Base-by-base conservation (phyloP, 352 stramenopile species). In the Globisporangium perplexum region DNA sequence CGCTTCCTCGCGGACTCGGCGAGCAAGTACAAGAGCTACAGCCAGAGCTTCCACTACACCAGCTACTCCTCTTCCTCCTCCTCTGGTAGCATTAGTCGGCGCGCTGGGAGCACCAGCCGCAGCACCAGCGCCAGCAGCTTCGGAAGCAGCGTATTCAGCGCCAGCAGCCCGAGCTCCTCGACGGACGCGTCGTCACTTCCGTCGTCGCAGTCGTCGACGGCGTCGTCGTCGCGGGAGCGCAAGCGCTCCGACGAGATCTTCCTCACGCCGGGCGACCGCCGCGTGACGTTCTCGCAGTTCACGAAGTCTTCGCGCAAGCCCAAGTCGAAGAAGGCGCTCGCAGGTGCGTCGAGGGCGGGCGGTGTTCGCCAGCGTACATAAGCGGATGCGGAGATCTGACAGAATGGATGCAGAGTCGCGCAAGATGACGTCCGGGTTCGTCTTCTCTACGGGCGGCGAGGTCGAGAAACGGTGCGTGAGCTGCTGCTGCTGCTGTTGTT, bases 251-350 rank as follows among this genome's bases (percentile, higher is more conserved):
- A 67, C 38, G 57, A 64, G 42, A 63, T 63, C 36, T 62, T 83
- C n/a, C 39, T 60, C n/a, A 53, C 69, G 17, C 60, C 54, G 0
- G 63, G 58, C 12, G 58, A 55, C 36, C 74, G 81, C 26, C 76
- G 68, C 42, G 81, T 92, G 47, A 88, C 71, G 28, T 92, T 92
- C 60, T 92, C 81, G 20, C 81, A 77, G 36, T 92, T 92, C 52
- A 73, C 78, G 7, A 84, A 84, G 55, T 59, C 39, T 8, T 28
- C 50, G 22, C 57, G 47, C 45, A 55, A 58, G 44, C 35, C 51
- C 30, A 58, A 58, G 26, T 35, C 57, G 17, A 59, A 24, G 30
- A 59, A 58, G 46, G 28, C 44, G 20, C 41, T 59, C 7, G 26
- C 43, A 52, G 56, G 56, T 62, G 22, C 20, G 48, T 15, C 5